Conservation (phyloP, 129 eudicot species). For the Solidago caesia region DNA sequence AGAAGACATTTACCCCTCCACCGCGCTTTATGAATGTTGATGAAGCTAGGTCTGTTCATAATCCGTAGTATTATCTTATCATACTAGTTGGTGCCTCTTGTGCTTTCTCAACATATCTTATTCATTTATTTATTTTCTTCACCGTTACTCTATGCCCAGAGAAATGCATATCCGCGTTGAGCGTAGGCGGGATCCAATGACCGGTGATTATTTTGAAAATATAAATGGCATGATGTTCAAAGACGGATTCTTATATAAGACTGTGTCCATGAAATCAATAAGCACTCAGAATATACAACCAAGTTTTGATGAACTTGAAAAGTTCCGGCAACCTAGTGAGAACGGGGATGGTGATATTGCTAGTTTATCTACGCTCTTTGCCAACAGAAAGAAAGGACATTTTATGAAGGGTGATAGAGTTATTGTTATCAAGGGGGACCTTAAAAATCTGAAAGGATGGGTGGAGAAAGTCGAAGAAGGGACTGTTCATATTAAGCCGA, state of each 20-base stretch:
- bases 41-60: constrained; percentile 66
- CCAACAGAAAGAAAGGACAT: constrained; percentile 93
- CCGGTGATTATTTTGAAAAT: constrained; percentile 78
- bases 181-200: constrained; percentile 77
- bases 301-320: constrained; percentile 92
- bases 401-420: constrained; percentile 94
- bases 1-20: constrained; percentile 87
- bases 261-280: constrained; percentile 77
- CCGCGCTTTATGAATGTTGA: constrained; percentile 93
- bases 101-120: not conserved
- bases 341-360: constrained; percentile 78
- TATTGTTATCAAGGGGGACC: constrained; percentile 84
- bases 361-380: constrained; percentile 71
- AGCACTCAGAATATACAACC: constrained; percentile 84
- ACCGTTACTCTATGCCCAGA: constrained; percentile 33
- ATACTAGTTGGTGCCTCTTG: not conserved
- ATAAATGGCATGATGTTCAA: constrained; percentile 84
- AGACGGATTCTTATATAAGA: constrained; percentile 86
- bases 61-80: not conserved
- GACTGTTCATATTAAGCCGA: constrained; percentile 85
- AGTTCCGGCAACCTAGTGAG: constrained; percentile 76
- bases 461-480: constrained; percentile 97
- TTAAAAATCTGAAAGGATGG: constrained; percentile 75
- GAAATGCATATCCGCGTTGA: constrained; percentile 88
- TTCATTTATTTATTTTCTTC: not conserved